Evolutionary conservation across 169 alveolate genomes (phyloP).

Genomic region (Plasmodium berghei): DNA sequence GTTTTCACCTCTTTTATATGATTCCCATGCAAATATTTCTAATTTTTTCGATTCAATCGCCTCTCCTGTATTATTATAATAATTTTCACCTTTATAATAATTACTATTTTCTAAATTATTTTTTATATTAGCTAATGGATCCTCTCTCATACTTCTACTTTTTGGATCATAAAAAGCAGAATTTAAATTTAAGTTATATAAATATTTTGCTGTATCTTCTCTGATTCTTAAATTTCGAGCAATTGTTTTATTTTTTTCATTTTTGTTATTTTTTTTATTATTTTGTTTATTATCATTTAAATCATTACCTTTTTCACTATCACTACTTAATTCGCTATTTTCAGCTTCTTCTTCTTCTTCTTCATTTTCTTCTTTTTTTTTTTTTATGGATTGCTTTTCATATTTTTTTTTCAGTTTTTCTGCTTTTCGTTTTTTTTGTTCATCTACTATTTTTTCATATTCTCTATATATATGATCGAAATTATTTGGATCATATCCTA

Average conservation of each 20-base stretch:
- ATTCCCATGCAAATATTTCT: conserved; percentile 92
- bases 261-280: conserved; percentile 81
- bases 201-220: conserved; percentile 97
- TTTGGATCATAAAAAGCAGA: conserved; percentile 98
- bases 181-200: conserved; percentile 93
- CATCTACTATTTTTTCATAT: conserved; percentile 92
- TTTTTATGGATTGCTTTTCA: conserved; percentile 28
- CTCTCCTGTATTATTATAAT: conserved; percentile 86
- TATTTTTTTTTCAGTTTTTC: conserved; percentile 80
- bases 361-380: conserved; percentile 10
- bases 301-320: neutral
- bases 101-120: conserved; percentile 78
- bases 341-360: conserved; percentile 1
- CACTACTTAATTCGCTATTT: conserved; percentile 31
- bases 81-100: conserved; percentile 92
- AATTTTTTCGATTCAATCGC: conserved; percentile 84
- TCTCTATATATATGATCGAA: conserved; percentile 91
- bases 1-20: conserved; percentile 88
- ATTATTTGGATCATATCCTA: conserved; percentile 94
- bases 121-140: conserved; percentile 86
- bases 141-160: conserved; percentile 95
- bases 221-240: conserved; percentile 95
- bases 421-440: conserved; percentile 86
- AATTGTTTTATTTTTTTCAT: conserved; percentile 88
- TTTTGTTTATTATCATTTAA: conserved; percentile 6